Evolutionary conservation across 2,329 filamentous ascomycete species (phyloP), one percentile per base, ranked within the genome.

Genomic region (Scedosporium dehoogii): DNA sequence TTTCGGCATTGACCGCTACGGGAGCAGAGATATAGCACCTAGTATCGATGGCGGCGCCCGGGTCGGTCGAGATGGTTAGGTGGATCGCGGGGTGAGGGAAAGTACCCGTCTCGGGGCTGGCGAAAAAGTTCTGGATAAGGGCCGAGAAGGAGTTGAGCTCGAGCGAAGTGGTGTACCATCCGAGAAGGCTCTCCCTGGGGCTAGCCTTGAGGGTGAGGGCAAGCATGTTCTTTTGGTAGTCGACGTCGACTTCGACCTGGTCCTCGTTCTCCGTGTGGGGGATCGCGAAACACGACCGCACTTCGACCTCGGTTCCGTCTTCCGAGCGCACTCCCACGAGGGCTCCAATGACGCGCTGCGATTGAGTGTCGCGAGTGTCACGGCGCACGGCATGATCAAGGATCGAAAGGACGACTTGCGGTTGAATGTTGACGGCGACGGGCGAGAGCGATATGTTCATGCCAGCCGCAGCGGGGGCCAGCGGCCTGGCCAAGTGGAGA

Each of bases 201-300:
- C 92, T 90, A 63, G 92, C 93, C 79, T 93, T 93, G 69, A 97
- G 86, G 75, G 96, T 93, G 70, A 99, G 82, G 64, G 90, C 89
- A 63, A 97, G 87, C 94, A 99, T 99, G 77, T 93, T 92, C 85
- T 97, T 97, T 80, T 99, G 94, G 79, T 97, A 99, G 78, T 99
- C 94, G 84, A 99, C 96, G 75, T 99, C 94, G 67, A 99, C 94
- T 78, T 99, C 94, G 71, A 99, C 94, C 78, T 99, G 94, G 78
- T 99, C 94, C 74, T 92, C 90, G 69, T 93, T 96, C 80, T 99
- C 94, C 69, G 93, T 97, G 81, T 99, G 94, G 68, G 93, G 92
- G 72, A 99, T 96, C 69, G 94, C 94, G 75, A 99, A 99, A 80
- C 91, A 93, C 73, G 91, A 96, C 73, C 91, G 88, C 72, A 99